Percentiles rank a stretch among this genome's conserved stretches.
Conservation (phyloP, 1,139 yeast species). For the Magnusiomyces magnusii region DNA sequence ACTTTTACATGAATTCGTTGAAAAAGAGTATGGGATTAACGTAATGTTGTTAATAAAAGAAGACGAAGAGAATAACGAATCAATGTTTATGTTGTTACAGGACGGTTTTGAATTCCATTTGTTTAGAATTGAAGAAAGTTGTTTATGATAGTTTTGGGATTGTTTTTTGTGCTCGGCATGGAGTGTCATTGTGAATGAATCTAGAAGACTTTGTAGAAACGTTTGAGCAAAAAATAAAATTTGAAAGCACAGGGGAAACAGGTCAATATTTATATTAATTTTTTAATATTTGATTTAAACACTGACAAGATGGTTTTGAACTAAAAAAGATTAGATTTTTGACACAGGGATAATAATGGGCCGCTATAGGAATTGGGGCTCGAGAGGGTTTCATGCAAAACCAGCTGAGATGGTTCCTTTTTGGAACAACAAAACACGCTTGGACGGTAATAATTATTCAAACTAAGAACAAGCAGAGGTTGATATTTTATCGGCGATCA, state of each 20-base stretch:
- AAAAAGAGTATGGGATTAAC: neutral
- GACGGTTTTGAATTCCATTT: neutral
- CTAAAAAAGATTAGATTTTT: neutral
- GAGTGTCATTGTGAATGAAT: neutral
- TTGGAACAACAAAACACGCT: neutral
- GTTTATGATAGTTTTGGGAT: neutral
- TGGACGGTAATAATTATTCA: neutral
- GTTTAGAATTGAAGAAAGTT: neutral
- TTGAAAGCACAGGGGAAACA: neutral
- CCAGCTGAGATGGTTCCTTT: neutral
- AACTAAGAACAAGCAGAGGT: too few species aligned
- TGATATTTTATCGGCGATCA: neutral
- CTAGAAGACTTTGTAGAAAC: neutral
- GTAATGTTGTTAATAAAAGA: neutral
- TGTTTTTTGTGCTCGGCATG: neutral
- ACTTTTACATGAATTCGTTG: neutral
- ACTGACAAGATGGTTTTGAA: too few species aligned
- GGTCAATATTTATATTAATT: neutral
- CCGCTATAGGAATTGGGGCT: neutral
- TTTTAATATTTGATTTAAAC: too few species aligned
- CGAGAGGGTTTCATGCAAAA: neutral
- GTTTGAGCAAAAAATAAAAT: neutral
- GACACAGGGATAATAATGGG: neutral
- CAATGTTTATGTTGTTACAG: neutral
- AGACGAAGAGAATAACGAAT: neutral